Percentiles rank a stretch among this genome's conserved stretches.
phyloP scores from a whole-genome alignment of 345 rosid species.

The Euphorbia tirucalli region DNA sequence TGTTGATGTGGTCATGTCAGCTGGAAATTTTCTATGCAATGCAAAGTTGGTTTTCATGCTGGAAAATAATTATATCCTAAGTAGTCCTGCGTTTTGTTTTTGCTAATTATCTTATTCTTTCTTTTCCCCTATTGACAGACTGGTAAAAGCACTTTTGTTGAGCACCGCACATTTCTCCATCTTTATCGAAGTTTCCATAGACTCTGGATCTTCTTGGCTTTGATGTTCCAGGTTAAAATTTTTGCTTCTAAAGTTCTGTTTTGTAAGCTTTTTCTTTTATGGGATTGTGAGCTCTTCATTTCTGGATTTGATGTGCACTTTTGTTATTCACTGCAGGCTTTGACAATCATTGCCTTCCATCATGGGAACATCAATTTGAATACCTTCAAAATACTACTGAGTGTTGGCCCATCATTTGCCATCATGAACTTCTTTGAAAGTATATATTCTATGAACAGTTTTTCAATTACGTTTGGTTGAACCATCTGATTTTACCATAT shows the following conservation, averaged over 20 bases:
- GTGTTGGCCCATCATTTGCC: constrained; percentile 82
- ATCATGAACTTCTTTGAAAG: constrained; percentile 87
- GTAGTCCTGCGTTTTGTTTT: background rate
- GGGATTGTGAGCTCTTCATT: constrained; percentile 4
- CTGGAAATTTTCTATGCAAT: background rate
- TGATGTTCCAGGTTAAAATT: constrained; percentile 85
- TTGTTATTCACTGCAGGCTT: constrained; percentile 47
- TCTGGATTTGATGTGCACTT: background rate
- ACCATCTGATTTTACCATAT: background rate
- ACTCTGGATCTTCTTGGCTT: constrained; percentile 88
- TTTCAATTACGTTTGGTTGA: constrained; percentile 13
- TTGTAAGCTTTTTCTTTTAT: background rate
- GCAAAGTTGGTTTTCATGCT: background rate
- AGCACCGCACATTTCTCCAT: constrained; percentile 97
- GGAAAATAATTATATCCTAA: background rate
- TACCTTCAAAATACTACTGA: constrained; percentile 75
- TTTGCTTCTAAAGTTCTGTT: constrained; percentile 13
- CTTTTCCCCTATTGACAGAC: constrained; percentile 44
- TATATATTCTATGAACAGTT: constrained; percentile 33
- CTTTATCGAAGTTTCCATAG: constrained; percentile 89
- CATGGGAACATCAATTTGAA: constrained; percentile 50
- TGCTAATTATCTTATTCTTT: background rate
- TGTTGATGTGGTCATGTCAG: background rate
- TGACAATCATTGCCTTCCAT: constrained; percentile 84
- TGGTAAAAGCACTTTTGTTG: constrained; percentile 93